Percentiles rank a stretch among this genome's conserved stretches.
These are phyloP conservation scores for Penicillium sp. DNA, from an alignment of 2,329 filamentous ascomycete genomes.

Conservation along the genomic window DNA sequence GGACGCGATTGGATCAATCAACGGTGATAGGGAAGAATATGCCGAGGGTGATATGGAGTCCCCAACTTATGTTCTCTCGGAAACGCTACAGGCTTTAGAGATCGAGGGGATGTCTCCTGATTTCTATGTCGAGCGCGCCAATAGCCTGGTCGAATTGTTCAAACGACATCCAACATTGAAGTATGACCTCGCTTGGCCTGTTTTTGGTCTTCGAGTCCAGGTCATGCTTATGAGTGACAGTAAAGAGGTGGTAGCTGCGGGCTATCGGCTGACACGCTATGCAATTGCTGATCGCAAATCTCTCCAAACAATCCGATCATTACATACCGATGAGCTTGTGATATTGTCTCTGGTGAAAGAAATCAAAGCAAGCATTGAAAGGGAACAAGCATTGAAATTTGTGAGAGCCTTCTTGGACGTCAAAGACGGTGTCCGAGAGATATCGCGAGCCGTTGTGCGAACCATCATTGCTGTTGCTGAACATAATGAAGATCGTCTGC, in stretches of 20 bases:
- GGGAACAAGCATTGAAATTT: slow-evolving; percentile 96
- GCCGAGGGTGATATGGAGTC: slow-evolving; percentile 71
- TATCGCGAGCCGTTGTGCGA: slow-evolving; percentile 81
- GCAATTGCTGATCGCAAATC: slow-evolving; percentile 90
- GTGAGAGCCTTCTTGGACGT: slow-evolving; percentile 92
- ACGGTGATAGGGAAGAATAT: slow-evolving; percentile 51
- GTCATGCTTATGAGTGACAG: slow-evolving; percentile 94
- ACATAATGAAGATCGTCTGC: slow-evolving; percentile 77
- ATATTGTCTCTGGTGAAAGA: slow-evolving; percentile 93
- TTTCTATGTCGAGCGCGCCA: slow-evolving; percentile 91
- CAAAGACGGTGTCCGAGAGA: slow-evolving; percentile 83
- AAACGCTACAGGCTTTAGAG: slow-evolving; percentile 87
- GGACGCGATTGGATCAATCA: slow-evolving; percentile 32
- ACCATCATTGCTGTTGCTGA: slow-evolving; percentile 90
- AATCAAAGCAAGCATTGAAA: slow-evolving; percentile 92
- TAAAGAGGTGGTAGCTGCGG: slow-evolving; percentile 90
- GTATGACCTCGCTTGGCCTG: slow-evolving; percentile 93
- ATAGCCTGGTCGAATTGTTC: slow-evolving; percentile 93
- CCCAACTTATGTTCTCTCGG: slow-evolving; percentile 84
- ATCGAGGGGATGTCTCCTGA: slow-evolving; percentile 83
- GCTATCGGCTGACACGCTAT: slow-evolving; percentile 89
- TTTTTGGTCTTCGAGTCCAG: slow-evolving; percentile 91
- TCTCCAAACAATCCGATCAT: slow-evolving; percentile 76
- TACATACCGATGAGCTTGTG: slow-evolving; percentile 91
- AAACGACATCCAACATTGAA: slow-evolving; percentile 90